Base-by-base conservation (phyloP, 768 basidiomycete genomes). In the Boletellus ananas region DNA sequence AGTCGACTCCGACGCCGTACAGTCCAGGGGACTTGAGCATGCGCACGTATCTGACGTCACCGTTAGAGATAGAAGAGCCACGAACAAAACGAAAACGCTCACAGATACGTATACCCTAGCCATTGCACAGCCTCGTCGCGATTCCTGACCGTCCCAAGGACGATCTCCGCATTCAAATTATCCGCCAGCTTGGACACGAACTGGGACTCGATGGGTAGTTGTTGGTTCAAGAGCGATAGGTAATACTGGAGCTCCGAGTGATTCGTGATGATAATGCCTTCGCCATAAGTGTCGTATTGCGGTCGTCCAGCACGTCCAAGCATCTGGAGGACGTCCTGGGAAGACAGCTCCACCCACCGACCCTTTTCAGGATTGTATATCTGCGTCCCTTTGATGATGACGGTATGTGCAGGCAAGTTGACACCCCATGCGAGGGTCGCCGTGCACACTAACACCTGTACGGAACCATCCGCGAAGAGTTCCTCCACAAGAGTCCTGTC, bases 321-420 rank as follows among this genome's bases (percentile, higher is more conserved):
- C 96, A 99, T 98, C 70, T 99, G 96, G 5, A 99, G 74, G 1
- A 98, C 94, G 64, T 98, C 96, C 68, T 98, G 96, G 1, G 87
- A 84, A 1, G 91, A 94, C 6, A 98, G 72, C 66, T 98, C 96
- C 4, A 90, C 87, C 96, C 96, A 99, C 4, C 90, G 84, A 17
- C 96, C 96, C 71, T 98, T 96, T 70, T 96, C 94, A 0, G 96
- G 96, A 68, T 96, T 97, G 72, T 98, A 99, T 54, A 98, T 94
- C 71, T 98, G 94, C 0, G 96, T 98, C n/a, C 96, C 96, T 67
- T 98, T 99, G 77, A 99, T 97, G 73, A 98, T 93, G 70, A 97
- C 95, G 8, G 92, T 88, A 57, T 98, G 96, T 1, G 94, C 95
- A 3, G 96, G 96, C 0, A 98, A 74, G 65, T 99, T 99, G 70